Evolutionary conservation across 202 grass and related monocot species (phyloP), one percentile per base, ranked within the genome.

Genomic region (Elaeis oleifera): DNA sequence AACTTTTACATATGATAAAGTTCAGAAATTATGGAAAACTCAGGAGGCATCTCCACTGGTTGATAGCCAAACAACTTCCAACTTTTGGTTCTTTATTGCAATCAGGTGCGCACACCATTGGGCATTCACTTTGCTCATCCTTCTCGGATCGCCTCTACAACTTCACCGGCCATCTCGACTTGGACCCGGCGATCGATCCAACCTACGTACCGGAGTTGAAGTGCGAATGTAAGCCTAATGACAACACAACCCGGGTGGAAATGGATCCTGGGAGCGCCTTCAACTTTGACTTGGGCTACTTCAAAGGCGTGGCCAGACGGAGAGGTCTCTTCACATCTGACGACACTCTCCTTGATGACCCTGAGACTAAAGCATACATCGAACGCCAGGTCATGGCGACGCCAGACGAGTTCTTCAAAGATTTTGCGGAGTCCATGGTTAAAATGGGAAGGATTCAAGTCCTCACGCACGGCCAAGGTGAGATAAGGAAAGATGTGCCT

Each of bases 261-360:
- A 53, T 67, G 64, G 25, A 54, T 26, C 50, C 23, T 15, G 5
- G 14, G 44, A 67, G 25, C 50, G 16, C 24, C 44, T 18, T 0
- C 2, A 54, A 3, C 3, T 67, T 67, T 17, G 64, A 67, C 64
- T 54, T 54, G 23, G 24, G 25, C 7, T 67, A 67, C 64, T 67
- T 32, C 64, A 53, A 18, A 23, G 23, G 6, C 6, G 64, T 67
- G 16, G 28, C 50, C 3, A 53, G 3, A 6, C 6, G 16, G 64
- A 67, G 24, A 67, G 64, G 64, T 0, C 64, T 67, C 50, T 67
- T 67, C 50, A 17, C 50, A 5, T 67, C 64, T 2, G 64, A 67
- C 13, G 50, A 18, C 3, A 23, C 50, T n/a, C 64, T 67, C 16
- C 64, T 67, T 6, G 3, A 52, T 17, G 50, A 67, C 64, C 16